phyloP scores from a whole-genome alignment of 2,329 filamentous ascomycete genomes.

The Graphilbum sp. region DNA sequence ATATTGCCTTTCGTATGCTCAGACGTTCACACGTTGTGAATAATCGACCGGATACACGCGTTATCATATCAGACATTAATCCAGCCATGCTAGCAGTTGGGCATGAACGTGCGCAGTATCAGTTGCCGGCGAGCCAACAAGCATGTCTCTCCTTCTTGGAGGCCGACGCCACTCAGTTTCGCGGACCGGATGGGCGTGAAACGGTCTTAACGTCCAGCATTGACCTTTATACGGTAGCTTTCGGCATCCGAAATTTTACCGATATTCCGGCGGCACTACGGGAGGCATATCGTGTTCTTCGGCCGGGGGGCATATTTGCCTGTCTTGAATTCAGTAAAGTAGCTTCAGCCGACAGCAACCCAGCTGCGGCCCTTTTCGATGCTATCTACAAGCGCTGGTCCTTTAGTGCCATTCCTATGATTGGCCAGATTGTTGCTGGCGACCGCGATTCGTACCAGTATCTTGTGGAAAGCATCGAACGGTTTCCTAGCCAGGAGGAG shows the following conservation, averaged over 20 bases:
- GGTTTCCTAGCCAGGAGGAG: constrained; percentile 71
- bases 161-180: constrained; percentile 71
- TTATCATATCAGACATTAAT: constrained; percentile 95
- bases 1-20: constrained; percentile 94
- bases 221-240: constrained; percentile 93
- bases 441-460: constrained; percentile 97
- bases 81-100: constrained; percentile 86
- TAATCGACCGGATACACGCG: constrained; percentile 60
- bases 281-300: constrained; percentile 77
- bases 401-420: constrained; percentile 83
- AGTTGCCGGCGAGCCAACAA: constrained; percentile 38
- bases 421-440: constrained; percentile 85
- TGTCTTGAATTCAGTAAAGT: constrained; percentile 87
- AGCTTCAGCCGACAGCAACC: constrained; percentile 23
- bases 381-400: constrained; percentile 89
- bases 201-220: constrained; percentile 53
- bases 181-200: constrained; percentile 17
- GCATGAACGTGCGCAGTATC: constrained; percentile 51
- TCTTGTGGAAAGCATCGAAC: constrained; percentile 92
- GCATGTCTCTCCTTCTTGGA: constrained; percentile 59
- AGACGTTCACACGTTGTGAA: constrained; percentile 72
- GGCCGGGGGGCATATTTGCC: constrained; percentile 89
- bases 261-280: constrained; percentile 69
- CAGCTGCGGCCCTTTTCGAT: constrained; percentile 61
- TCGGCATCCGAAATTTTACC: constrained; percentile 94